These are phyloP conservation scores for Petunia axillaris DNA, from an alignment of 257 asterid species.

Conservation along the genomic window DNA sequence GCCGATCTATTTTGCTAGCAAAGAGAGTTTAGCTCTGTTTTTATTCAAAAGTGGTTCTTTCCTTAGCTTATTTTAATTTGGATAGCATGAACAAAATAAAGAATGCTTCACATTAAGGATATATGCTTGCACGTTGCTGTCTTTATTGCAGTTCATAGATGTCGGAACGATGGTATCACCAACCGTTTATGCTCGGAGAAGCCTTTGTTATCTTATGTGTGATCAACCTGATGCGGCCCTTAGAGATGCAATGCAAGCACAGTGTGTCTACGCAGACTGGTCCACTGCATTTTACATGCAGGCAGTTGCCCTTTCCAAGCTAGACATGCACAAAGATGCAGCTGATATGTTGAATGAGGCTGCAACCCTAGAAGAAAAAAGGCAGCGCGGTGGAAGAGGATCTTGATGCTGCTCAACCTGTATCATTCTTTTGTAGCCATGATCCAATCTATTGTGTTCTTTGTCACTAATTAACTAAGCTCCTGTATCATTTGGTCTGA, in stretches of 20 bases:
- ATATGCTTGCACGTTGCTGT: too few relatives aligned
- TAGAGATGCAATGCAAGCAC: conserved; percentile 99
- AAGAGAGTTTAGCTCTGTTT: too few relatives aligned
- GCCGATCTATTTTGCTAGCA: too few relatives aligned
- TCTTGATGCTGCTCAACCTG: conserved; percentile 20
- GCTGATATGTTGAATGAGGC: conserved; percentile 98
- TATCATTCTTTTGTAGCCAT: conserved; percentile 3
- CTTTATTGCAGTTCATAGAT: conserved; percentile 72
- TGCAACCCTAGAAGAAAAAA: conserved; percentile 78
- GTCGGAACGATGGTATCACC: conserved; percentile 98
- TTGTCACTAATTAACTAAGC: background rate
- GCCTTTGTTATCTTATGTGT: conserved; percentile 94
- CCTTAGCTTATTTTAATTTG: too few relatives aligned
- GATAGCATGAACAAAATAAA: too few relatives aligned
- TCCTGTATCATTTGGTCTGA: conserved; percentile 38
- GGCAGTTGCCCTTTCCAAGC: conserved; percentile 93
- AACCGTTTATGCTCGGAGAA: conserved; percentile 88
- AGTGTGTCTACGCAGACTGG: conserved; percentile 89
- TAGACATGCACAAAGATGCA: conserved; percentile 96
- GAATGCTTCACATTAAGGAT: too few relatives aligned
- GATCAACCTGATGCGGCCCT: conserved; percentile 97
- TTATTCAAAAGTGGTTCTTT: too few relatives aligned
- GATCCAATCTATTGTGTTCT: conserved; percentile 15
- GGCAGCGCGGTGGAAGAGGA: conserved; percentile 62
- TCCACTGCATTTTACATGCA: conserved; percentile 98